Evolutionary conservation across 768 basidiomycete genomes (phyloP).

Genomic region (Mycena crocata): DNA sequence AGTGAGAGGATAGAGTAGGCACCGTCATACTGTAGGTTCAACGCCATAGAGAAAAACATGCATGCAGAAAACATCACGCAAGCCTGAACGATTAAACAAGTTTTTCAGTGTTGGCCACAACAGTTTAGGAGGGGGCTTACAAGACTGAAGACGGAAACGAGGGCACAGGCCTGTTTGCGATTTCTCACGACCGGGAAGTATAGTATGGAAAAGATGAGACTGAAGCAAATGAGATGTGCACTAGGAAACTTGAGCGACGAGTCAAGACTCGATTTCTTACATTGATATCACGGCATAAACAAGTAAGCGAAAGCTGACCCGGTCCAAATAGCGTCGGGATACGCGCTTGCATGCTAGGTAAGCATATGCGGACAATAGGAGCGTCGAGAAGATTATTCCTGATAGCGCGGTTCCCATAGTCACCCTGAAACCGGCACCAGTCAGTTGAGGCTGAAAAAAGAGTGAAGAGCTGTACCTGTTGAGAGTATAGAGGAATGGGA

Average conservation of each 20-base stretch:
- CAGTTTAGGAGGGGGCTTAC: background rate
- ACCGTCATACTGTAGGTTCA: background rate
- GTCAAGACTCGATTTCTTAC: background rate
- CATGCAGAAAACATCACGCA: background rate
- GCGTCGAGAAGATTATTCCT: background rate
- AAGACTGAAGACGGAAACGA: background rate
- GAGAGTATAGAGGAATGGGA: background rate
- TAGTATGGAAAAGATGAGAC: background rate
- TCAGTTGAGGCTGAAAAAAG: background rate
- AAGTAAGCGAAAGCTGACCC: background rate
- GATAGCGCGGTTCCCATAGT: background rate
- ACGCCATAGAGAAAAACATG: background rate
- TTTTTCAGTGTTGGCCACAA: background rate
- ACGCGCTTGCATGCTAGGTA: background rate
- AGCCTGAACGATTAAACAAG: background rate
- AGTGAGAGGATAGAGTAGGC: background rate
- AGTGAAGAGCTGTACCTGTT: background rate
- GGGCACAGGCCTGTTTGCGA: background rate
- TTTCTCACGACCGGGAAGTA: background rate
- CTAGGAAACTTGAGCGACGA: too few relatives aligned
- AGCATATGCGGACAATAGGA: background rate
- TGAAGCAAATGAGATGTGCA: background rate
- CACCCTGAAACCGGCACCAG: background rate
- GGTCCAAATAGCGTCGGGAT: background rate
- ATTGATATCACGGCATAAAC: background rate